phyloP scores from a whole-genome alignment of 148 eudicot genomes.

The Rhododendron mucronatum region DNA sequence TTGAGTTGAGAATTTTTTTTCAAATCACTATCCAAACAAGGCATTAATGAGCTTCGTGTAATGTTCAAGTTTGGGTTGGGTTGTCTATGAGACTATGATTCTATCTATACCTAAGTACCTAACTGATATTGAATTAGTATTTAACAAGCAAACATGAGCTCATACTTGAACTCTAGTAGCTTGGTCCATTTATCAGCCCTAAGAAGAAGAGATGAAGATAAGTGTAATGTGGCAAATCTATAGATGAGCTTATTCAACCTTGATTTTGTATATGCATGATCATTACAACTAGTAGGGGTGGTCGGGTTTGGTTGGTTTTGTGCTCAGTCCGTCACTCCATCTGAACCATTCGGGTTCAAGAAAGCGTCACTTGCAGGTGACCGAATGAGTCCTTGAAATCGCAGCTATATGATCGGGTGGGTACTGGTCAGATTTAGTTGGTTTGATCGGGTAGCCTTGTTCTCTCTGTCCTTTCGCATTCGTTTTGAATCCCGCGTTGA shows the following conservation, averaged over 20 bases:
- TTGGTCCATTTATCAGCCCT: neutral
- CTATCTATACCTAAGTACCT: too few relatives aligned
- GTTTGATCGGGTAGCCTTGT: neutral
- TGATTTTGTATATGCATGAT: neutral
- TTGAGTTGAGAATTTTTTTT: too few relatives aligned
- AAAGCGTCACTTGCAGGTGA: neutral
- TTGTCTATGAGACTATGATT: too few relatives aligned
- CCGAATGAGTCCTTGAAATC: neutral
- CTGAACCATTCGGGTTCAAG: neutral
- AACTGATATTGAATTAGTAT: too few relatives aligned
- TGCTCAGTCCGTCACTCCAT: neutral
- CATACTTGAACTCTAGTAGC: neutral
- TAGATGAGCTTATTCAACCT: neutral
- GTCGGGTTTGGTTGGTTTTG: too few relatives aligned
- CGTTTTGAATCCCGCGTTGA: neutral
- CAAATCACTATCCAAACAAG: too few relatives aligned
- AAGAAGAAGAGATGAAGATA: neutral
- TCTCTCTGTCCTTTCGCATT: neutral
- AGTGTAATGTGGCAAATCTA: neutral
- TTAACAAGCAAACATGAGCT: too few relatives aligned
- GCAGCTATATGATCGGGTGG: neutral
- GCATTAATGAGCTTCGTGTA: too few relatives aligned
- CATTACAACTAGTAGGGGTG: neutral
- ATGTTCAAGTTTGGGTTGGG: too few relatives aligned
- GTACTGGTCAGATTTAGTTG: neutral